Evolutionary conservation across 768 basidiomycete species (phyloP).

Genomic region (Collybiopsis confluens): DNA sequence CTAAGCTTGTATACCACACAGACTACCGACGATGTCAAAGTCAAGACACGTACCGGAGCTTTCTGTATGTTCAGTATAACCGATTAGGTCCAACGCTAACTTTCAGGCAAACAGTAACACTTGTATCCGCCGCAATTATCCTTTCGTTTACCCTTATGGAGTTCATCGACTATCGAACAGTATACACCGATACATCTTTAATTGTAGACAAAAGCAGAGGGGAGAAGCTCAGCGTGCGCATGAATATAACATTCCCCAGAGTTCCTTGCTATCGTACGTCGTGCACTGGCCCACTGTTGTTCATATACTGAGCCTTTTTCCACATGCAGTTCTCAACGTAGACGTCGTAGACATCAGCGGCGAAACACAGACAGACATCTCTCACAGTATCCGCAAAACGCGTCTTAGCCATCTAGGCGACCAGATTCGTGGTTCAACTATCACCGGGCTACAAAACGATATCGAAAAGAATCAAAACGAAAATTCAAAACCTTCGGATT

Average conservation of each 20-base stretch:
- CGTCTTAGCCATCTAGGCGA: conserved; percentile 63
- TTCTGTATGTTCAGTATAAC: conserved; percentile 52
- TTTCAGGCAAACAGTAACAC: conserved; percentile 61
- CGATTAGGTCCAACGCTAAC: neutral
- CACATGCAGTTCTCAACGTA: conserved; percentile 73
- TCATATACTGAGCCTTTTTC: no score
- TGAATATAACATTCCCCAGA: conserved; percentile 93
- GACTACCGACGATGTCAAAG: conserved; percentile 99
- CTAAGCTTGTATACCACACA: conserved; percentile 28
- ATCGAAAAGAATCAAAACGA: conserved; percentile 80
- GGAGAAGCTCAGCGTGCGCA: conserved; percentile 85
- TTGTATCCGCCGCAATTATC: conserved; percentile 90
- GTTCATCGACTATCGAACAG: conserved; percentile 89
- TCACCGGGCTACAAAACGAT: conserved; percentile 76
- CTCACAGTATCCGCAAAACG: conserved; percentile 85
- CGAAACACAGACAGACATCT: conserved; percentile 86
- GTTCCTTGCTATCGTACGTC: conserved; percentile 95
- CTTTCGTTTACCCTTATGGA: conserved; percentile 88
- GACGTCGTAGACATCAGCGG: conserved; percentile 99
- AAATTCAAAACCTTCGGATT: conserved; percentile 51
- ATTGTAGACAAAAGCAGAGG: conserved; percentile 94
- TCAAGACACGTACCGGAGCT: conserved; percentile 94
- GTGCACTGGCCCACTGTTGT: no score
- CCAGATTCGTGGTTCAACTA: conserved; percentile 51
- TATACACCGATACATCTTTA: conserved; percentile 86